Evolutionary conservation across 202 grass and related monocot genomes (phyloP), one percentile per base, ranked within the genome.

Genomic region (Panicum virgatum): DNA sequence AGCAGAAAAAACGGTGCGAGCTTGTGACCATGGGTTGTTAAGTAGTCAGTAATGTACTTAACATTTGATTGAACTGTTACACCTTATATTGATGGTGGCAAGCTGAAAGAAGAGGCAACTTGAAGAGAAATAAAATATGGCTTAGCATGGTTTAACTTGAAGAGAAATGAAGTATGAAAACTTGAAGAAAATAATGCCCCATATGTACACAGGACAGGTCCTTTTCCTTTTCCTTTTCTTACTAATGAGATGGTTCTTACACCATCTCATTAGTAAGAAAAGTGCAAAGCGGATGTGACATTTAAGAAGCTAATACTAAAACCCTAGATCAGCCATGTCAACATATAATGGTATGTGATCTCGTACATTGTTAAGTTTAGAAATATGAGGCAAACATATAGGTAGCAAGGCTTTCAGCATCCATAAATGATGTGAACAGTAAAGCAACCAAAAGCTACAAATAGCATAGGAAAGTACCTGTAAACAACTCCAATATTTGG

Each of bases 401-500:
- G 6, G n/a, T n/a, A 74, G 40, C 10, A 43, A 44, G 18, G 25
- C 13, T 14, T 12, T 66, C 6, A 57, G 45, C 32, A 26, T 61
- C 51, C 27, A 78, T 32, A 12, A 58, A 22, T 51, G 43, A 75
- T 68, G 32, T 68, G 36, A 23, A 32, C 62, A 61, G 15, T 4
- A 61, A 66, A 26, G 9, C 30, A 70, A 65, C 37, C 8, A 43
- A 68, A 25, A 69, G n/a, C 25, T 70, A 43, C 25, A 75, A n/a
- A 58, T 19, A 81, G 23, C 12, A 27, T 9, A 38, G 69, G 12
- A 54, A 78, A 56, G 45, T 69, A 95, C 89, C 89, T 95, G 78
- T 92, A 95, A 39, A 92, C 87, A 30, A 92, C 93, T 68, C 90
- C 93, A 73, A 96, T 92, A 71, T 96, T 92, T 75, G 93, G 77